These are phyloP conservation scores for Aspergillus ruber DNA, from an alignment of 2,329 filamentous ascomycete genomes.

Conservation along the genomic window DNA sequence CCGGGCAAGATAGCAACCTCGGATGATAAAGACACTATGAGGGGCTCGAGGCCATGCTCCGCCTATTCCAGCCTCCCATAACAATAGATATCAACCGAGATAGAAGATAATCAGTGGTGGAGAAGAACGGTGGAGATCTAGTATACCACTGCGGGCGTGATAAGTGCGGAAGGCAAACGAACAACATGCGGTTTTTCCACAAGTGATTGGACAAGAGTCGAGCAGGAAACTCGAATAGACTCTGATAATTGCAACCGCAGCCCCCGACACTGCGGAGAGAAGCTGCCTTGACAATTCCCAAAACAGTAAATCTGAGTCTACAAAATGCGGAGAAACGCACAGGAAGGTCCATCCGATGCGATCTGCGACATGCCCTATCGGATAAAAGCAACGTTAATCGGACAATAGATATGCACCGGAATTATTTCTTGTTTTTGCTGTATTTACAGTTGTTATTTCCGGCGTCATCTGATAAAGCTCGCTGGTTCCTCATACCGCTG, in stretches of 20 bases:
- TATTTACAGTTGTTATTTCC: no score
- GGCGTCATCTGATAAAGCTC: no score
- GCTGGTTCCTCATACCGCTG: background rate
- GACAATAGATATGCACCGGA: no score
- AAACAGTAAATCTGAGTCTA: background rate
- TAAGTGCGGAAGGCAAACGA: background rate
- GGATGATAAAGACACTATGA: background rate
- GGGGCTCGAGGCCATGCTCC: no score
- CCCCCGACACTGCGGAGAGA: background rate
- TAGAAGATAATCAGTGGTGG: background rate
- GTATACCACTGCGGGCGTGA: background rate
- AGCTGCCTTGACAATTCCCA: background rate
- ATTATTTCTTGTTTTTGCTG: no score
- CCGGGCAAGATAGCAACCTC: background rate
- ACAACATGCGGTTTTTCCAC: no score
- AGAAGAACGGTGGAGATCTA: background rate
- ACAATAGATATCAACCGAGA: background rate
- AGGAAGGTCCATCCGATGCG: conserved; percentile 10
- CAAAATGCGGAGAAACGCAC: conserved; percentile 6
- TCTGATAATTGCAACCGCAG: background rate
- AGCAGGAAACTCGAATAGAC: background rate
- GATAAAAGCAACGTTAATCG: no score
- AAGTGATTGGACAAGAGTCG: background rate
- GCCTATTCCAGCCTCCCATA: no score
- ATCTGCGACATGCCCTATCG: no score